Evolutionary conservation across 257 asterid species (phyloP), one percentile per base, ranked within the genome.

Genomic region (Ophiorrhiza pumila): DNA sequence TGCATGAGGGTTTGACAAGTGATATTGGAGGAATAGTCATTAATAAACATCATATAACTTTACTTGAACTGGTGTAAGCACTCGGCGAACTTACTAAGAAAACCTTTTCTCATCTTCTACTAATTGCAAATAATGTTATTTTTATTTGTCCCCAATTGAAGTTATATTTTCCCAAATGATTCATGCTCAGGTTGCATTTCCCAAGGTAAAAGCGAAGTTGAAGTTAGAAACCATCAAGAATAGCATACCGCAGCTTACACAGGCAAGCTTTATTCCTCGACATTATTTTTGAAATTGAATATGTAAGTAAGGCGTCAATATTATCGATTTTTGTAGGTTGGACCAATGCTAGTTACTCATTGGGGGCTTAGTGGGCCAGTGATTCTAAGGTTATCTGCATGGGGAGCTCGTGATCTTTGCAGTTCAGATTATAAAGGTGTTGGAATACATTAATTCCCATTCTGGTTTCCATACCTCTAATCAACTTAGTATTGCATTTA

Each of bases 341-440:
- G 99, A 50, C 91, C 99, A 47, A 80, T 94, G 95, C 77, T 94
- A 82, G 95, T 91, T 34, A 94, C 99, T 56, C 98, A 94, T 49
- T 94, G 99, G 99, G 98, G 98, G 64, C 93, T 94, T 72, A 94
- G 97, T 74, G 99, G 99, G 79, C 99, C 99, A 4, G 96, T 86
- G 78, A 87, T 94, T 85, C 97, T 94, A 72, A 89, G 92, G 47
- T 74, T 94, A 74, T 94, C 99, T 74, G 97, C 99, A 74, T 94
- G 99, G 99, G 98, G 97, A 62, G 99, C 99, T 27, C 96, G 98
- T 47, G 83, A 87, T 27, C 93, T 91, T 81, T 83, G 95, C 50
- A 83, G 76, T 71, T 80, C 95, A 52, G 79, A 83, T 80, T 94
- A 91, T 80, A 90, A 85, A 85, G 99, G 99, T 90, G 64, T 76